Conservation (phyloP, 2,329 filamentous ascomycete genomes). For the Lachnellula occidentalis region DNA sequence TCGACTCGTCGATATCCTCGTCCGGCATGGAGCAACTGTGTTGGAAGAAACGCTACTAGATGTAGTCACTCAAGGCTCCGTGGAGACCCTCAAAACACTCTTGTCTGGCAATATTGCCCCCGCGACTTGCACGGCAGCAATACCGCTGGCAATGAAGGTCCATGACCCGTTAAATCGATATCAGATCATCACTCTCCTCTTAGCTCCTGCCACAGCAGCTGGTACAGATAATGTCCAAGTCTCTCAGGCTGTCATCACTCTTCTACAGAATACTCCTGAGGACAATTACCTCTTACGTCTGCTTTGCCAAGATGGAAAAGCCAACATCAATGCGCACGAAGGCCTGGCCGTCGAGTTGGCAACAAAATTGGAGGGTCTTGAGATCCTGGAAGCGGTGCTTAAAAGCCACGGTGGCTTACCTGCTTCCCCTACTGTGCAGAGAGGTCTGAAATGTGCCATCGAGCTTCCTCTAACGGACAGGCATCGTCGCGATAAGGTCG, state of each 20-base stretch:
- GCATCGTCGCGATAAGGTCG: conserved; percentile 37
- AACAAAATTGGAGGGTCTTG: conserved; percentile 1
- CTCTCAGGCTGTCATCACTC: conserved; percentile 37
- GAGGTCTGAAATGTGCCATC: conserved; percentile 8
- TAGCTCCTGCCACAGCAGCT: conserved; percentile 41
- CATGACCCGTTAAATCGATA: conserved; percentile 38
- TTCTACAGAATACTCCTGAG: conserved; percentile 40
- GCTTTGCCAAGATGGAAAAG: conserved; percentile 46
- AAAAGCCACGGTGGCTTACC: conserved; percentile 2
- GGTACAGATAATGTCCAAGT: conserved; percentile 37
- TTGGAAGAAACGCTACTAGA: conserved; percentile 6
- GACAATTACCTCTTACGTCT: conserved; percentile 46
- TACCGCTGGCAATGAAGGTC: conserved; percentile 44
- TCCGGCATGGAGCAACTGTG: conserved; percentile 8
- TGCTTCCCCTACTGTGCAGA: conserved; percentile 6
- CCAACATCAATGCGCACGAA: conserved; percentile 49
- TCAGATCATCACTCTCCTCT: conserved; percentile 43
- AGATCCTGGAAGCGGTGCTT: conserved; percentile 9
- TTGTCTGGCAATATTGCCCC: conserved; percentile 1
- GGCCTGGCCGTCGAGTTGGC: conserved; percentile 33
- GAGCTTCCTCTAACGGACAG: conserved; percentile 8
- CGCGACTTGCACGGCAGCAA: conserved; percentile 25
- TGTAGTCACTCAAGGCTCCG: conserved; percentile 7
- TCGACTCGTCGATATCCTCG: conserved; percentile 12
- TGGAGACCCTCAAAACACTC: conserved; percentile 7